Conservation (phyloP, 306 rosid genomes). For the Glycine latifolia region DNA sequence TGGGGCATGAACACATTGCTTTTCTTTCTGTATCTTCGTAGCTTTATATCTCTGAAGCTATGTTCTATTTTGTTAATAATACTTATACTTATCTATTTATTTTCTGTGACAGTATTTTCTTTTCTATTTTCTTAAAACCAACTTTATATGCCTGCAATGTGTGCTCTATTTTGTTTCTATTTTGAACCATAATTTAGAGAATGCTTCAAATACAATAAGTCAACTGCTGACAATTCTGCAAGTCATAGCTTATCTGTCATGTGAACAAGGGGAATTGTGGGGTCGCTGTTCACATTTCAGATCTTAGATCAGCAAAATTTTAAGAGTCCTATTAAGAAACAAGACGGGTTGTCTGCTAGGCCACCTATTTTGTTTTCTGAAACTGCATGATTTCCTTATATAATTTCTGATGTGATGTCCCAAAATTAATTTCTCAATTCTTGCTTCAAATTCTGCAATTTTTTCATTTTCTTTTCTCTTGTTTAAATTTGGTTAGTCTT, state of each 20-base stretch:
- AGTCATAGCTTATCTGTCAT: conserved; percentile 16
- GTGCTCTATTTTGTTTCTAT: neutral
- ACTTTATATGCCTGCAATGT: neutral
- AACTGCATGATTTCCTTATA: too few species aligned
- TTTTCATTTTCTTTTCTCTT: too few species aligned
- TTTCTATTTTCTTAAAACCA: neutral
- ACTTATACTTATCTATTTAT: too few species aligned
- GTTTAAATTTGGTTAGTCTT: too few species aligned
- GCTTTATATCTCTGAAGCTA: neutral
- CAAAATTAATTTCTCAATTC: too few species aligned
- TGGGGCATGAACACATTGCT: neutral
- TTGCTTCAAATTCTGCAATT: too few species aligned
- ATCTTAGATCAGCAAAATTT: neutral
- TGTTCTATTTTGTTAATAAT: neutral
- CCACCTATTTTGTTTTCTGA: too few species aligned
- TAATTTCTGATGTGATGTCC: too few species aligned
- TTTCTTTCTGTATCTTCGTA: neutral
- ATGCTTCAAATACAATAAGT: conserved; percentile 2
- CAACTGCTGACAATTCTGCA: neutral
- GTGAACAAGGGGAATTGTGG: neutral
- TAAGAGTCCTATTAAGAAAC: neutral
- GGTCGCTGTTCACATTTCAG: neutral
- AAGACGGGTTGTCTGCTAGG: too few species aligned
- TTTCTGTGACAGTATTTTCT: neutral
- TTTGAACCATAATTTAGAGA: conserved; percentile 19